Conservation (phyloP, 2,329 filamentous ascomycete species). For the Penicillium freii region DNA sequence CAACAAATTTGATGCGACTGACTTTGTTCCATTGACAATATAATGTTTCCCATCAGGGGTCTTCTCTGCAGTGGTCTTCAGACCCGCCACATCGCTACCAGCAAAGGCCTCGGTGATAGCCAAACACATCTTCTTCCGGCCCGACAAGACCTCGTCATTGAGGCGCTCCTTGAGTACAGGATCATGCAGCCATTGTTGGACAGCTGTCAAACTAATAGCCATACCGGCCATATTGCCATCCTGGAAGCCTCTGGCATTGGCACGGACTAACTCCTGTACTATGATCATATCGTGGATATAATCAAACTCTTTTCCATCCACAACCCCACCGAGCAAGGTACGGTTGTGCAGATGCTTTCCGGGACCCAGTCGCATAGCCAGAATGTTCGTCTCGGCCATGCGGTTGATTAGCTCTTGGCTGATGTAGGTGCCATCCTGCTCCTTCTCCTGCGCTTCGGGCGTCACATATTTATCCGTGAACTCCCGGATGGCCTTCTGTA, state of each 20-base stretch:
- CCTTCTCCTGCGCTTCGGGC: conserved; percentile 73
- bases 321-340: conserved; percentile 64
- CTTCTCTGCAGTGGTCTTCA: conserved; percentile 75
- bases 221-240: conserved; percentile 86
- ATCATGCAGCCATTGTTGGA: conserved; percentile 74
- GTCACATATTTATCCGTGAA: conserved; percentile 71
- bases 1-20: background rate
- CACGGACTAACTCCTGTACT: conserved; percentile 68
- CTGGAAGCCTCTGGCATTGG: conserved; percentile 75
- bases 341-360: conserved; percentile 77
- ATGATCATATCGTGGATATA: conserved; percentile 82
- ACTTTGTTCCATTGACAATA: conserved; percentile 50
- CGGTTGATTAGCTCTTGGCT: conserved; percentile 68
- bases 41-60: conserved; percentile 73
- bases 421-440: conserved; percentile 70
- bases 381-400: conserved; percentile 70
- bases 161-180: conserved; percentile 64
- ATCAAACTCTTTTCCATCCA: conserved; percentile 78
- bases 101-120: conserved; percentile 89
- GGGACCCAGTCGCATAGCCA: conserved; percentile 80
- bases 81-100: conserved; percentile 74
- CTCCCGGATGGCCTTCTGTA: conserved; percentile 68
- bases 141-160: conserved; percentile 69
- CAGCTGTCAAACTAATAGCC: conserved; percentile 76
- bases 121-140: conserved; percentile 83